Conservation (phyloP, 345 rosid species). For the Psidium guajava region DNA sequence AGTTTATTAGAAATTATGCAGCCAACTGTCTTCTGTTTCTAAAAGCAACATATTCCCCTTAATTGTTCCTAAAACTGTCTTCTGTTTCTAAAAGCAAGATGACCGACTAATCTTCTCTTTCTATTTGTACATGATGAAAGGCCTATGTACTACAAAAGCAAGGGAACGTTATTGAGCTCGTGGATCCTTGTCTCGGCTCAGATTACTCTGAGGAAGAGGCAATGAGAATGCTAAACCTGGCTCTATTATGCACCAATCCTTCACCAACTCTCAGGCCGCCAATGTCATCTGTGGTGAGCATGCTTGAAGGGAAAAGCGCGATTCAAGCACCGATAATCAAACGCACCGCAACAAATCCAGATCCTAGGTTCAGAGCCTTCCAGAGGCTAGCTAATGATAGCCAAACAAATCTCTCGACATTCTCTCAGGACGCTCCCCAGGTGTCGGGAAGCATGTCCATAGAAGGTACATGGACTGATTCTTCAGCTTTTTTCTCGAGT, state of each 20-base stretch:
- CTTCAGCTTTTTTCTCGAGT: constrained; percentile 26
- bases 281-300: constrained; percentile 78
- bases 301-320: constrained; percentile 66
- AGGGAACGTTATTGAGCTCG: constrained; percentile 80
- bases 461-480: constrained; percentile 64
- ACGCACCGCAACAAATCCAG: constrained; percentile 27
- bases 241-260: constrained; percentile 75
- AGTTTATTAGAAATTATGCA: background rate
- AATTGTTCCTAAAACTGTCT: background rate
- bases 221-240: constrained; percentile 52
- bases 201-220: constrained; percentile 49
- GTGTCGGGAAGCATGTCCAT: constrained; percentile 30
- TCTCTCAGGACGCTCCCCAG: constrained; percentile 26
- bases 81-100: background rate
- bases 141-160: constrained; percentile 91
- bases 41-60: background rate
- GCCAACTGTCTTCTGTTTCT: background rate
- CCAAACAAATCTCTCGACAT: constrained; percentile 31
- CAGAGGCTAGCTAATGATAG: constrained; percentile 58
- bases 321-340: constrained; percentile 67
- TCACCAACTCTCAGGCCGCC: constrained; percentile 83
- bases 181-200: constrained; percentile 61
- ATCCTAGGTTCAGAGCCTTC: constrained; percentile 72
- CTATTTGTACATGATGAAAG: constrained; percentile 11
- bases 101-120: background rate